Conservation (phyloP, 495 filamentous ascomycete genomes). For the Lophium mytilinum region DNA sequence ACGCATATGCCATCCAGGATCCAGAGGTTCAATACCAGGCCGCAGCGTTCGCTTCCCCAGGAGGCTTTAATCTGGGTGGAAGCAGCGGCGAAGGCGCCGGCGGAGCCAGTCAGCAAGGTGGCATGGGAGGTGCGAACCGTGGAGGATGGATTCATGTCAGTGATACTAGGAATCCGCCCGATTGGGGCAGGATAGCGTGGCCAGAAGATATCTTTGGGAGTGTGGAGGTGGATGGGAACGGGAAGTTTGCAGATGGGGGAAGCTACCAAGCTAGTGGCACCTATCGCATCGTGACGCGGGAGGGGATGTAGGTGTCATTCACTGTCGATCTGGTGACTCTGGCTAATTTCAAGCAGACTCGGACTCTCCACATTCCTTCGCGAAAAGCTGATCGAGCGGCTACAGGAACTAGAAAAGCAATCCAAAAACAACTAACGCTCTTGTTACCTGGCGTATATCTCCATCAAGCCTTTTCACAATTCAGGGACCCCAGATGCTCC, state of each 20-base stretch:
- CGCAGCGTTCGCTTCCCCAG: constrained; percentile 66
- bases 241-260: constrained; percentile 56
- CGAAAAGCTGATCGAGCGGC: constrained; percentile 44
- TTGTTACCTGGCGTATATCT: too few relatives aligned
- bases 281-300: constrained; percentile 59
- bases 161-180: constrained; percentile 72
- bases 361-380: constrained; percentile 49
- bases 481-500: too few relatives aligned
- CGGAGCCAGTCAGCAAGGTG: constrained; percentile 74
- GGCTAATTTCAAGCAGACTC: constrained; percentile 32
- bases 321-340: background rate
- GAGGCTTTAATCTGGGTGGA: constrained; percentile 61
- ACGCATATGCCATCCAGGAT: constrained; percentile 61
- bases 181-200: constrained; percentile 82
- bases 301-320: constrained; percentile 56
- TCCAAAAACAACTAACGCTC: background rate
- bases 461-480: too few relatives aligned
- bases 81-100: constrained; percentile 47
- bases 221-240: constrained; percentile 70
- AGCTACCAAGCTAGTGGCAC: constrained; percentile 58
- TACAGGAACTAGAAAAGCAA: constrained; percentile 1
- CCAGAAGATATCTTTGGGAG: constrained; percentile 93
- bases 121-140: constrained; percentile 68
- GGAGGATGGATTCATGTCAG: constrained; percentile 89
- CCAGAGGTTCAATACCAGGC: constrained; percentile 68